phyloP scores from a whole-genome alignment of 1,139 yeast species.

The Sugiyamaella paludigena region DNA sequence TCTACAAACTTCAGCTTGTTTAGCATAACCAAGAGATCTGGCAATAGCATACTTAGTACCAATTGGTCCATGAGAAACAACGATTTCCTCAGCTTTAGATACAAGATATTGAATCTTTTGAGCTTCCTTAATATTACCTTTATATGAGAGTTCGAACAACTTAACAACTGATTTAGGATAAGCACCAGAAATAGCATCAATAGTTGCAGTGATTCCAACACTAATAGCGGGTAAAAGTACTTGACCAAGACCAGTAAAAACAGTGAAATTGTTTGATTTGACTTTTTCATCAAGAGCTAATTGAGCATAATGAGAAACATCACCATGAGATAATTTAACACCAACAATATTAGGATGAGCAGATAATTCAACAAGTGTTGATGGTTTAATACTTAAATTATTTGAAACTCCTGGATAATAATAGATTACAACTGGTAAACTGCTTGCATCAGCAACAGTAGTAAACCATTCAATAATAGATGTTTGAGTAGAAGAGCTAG shows the following conservation, averaged over 20 bases:
- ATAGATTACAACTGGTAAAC: constrained; percentile 49
- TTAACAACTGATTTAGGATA: constrained; percentile 47
- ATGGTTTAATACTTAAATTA: constrained; percentile 40
- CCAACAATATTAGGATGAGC: constrained; percentile 49
- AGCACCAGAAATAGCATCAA: constrained; percentile 51
- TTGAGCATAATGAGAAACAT: constrained; percentile 35
- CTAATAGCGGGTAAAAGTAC: constrained; percentile 45
- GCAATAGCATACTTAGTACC: constrained; percentile 46
- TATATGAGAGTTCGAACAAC: constrained; percentile 34
- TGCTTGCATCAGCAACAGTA: constrained; percentile 46
- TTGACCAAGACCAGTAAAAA: constrained; percentile 53
- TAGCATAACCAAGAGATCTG: constrained; percentile 42
- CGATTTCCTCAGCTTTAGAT: constrained; percentile 45
- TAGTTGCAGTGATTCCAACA: constrained; percentile 47
- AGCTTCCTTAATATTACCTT: constrained; percentile 43
- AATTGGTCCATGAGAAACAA: constrained; percentile 44
- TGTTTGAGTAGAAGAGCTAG: constrained; percentile 43
- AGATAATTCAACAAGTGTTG: constrained; percentile 38
- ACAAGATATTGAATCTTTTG: constrained; percentile 42
- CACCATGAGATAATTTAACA: constrained; percentile 48
- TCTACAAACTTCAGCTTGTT: constrained; percentile 24
- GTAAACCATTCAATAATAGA: constrained; percentile 47
- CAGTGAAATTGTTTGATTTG: constrained; percentile 40
- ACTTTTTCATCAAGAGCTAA: constrained; percentile 43
- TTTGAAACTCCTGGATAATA: constrained; percentile 53